Evolutionary conservation across 768 basidiomycete genomes (phyloP).

Genomic region (Glaciozyma martinii): DNA sequence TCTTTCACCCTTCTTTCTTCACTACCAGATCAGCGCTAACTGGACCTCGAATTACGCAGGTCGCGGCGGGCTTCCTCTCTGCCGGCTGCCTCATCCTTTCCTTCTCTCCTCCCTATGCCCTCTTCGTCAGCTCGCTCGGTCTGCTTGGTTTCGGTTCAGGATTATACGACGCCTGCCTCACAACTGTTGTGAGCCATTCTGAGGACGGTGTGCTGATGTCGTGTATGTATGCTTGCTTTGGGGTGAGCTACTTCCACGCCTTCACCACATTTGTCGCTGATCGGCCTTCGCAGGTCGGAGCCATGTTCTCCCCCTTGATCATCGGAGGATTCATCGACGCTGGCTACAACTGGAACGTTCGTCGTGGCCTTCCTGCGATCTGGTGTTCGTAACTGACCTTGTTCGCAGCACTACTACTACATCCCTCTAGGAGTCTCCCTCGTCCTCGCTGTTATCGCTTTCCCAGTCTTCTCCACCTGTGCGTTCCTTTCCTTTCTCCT

Average conservation of each 20-base stretch:
- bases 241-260: neutral
- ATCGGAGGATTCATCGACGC: conserved; percentile 28
- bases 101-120: conserved; percentile 23
- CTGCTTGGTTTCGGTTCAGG: conserved; percentile 28
- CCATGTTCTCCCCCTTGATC: conserved; percentile 24
- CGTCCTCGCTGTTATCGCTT: conserved; percentile 17
- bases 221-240: conserved; percentile 16
- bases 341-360: conserved; percentile 13
- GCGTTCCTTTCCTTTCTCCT: neutral
- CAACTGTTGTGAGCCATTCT: conserved; percentile 23
- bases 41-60: neutral
- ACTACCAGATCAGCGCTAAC: too few species aligned
- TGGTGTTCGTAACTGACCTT: too few species aligned
- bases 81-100: conserved; percentile 17
- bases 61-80: conserved; percentile 2
- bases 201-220: conserved; percentile 25
- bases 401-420: neutral
- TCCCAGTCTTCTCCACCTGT: conserved; percentile 25
- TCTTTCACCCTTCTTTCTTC: neutral
- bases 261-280: neutral
- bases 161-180: conserved; percentile 25
- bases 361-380: neutral
- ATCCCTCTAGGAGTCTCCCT: conserved; percentile 15
- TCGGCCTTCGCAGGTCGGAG: conserved; percentile 18
- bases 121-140: conserved; percentile 16